phyloP scores from a whole-genome alignment of 2,329 filamentous ascomycete genomes.

The Cladosporium halotolerans region DNA sequence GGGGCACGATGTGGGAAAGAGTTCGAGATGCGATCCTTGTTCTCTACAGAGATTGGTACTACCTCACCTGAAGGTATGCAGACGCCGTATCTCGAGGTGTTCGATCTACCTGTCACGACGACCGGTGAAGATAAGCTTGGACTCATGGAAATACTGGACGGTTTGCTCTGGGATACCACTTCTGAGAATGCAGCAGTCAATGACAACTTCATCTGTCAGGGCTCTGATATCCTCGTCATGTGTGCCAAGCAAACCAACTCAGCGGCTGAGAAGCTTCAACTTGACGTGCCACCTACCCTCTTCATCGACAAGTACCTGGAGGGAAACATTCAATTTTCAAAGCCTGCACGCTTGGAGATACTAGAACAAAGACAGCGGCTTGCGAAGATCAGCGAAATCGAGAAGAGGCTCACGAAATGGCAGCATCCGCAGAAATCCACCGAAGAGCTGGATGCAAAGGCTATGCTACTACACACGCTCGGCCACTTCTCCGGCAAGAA shows the following conservation, averaged over 20 bases:
- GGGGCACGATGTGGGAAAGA: background rate
- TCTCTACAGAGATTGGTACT: constrained; percentile 23
- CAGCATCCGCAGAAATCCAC: constrained; percentile 25
- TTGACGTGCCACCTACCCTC: constrained; percentile 49
- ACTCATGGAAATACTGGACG: constrained; percentile 21
- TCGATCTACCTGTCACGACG: constrained; percentile 15
- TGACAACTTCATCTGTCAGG: constrained; percentile 35
- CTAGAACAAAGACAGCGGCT: constrained; percentile 26
- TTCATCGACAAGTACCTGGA: constrained; percentile 57
- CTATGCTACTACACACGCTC: constrained; percentile 31
- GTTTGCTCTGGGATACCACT: constrained; percentile 27
- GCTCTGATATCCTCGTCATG: constrained; percentile 53
- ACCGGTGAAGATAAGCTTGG: constrained; percentile 5
- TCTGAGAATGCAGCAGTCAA: constrained; percentile 15
- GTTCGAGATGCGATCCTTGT: constrained; percentile 17
- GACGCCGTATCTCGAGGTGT: constrained; percentile 16
- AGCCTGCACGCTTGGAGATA: constrained; percentile 41
- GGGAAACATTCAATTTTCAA: constrained; percentile 42
- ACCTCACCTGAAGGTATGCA: constrained; percentile 18
- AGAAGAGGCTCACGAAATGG: constrained; percentile 33
- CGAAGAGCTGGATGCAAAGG: constrained; percentile 31
- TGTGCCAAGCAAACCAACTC: constrained; percentile 32
- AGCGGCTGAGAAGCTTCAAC: constrained; percentile 31
- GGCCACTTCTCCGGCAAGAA: constrained; percentile 28
- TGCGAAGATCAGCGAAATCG: constrained; percentile 29